A percentile compares a stretch with the other conserved stretches of the same genome.
phyloP scores from a whole-genome alignment of 345 rosid species.

The Rhodamnia argentea region DNA sequence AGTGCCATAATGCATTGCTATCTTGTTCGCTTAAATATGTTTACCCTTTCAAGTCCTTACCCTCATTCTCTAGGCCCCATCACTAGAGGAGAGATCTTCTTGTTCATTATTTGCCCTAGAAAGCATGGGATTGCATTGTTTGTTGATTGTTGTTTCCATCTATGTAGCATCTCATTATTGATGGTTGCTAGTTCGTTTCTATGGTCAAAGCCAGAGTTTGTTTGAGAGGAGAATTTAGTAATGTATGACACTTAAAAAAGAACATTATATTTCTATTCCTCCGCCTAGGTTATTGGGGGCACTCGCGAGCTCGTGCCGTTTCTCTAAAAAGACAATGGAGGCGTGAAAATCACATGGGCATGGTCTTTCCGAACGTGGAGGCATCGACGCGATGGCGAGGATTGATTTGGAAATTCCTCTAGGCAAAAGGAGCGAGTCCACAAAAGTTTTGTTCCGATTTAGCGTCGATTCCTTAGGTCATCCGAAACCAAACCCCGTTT shows the following conservation, averaged over 20 bases:
- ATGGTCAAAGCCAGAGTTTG: neutral
- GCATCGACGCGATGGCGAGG: neutral
- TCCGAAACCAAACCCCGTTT: neutral
- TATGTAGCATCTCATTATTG: neutral
- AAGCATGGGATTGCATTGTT: neutral
- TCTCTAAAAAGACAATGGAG: neutral
- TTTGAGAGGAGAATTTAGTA: neutral
- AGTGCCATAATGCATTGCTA: neutral
- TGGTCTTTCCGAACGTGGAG: neutral
- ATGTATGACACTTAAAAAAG: neutral
- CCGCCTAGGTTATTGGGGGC: too few relatives aligned
- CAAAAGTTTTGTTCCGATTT: fast-evolving
- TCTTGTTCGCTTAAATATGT: neutral
- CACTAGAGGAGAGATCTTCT: neutral
- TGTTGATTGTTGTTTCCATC: neutral
- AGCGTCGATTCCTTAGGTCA: neutral
- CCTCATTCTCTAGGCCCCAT: neutral
- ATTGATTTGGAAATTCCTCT: neutral
- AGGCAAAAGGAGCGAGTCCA: neutral
- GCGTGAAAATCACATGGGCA: neutral
- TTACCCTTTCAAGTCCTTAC: neutral
- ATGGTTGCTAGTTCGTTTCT: neutral
- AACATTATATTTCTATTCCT: neutral
- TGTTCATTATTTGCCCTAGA: neutral
- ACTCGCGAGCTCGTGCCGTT: neutral